Percentiles rank a stretch among this genome's conserved stretches.
Conservation (phyloP, 1,139 yeast species). For the Yamadazyma aaseri region DNA sequence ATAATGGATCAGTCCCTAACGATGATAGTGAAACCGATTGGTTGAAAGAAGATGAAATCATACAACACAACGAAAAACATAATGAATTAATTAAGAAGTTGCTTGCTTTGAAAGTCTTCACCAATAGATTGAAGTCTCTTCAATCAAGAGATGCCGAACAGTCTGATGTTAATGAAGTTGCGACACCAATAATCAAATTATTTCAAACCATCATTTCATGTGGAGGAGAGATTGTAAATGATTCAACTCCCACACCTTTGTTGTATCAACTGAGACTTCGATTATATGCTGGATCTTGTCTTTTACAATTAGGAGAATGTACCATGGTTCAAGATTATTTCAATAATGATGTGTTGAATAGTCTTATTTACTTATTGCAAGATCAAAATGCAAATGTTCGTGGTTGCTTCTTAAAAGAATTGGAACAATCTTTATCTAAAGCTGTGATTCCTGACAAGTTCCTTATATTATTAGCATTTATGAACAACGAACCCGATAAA, state of each 20-base stretch:
- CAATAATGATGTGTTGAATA: slow-evolving; percentile 49
- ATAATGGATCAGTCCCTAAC: slow-evolving; percentile 23
- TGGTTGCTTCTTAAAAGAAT: slow-evolving; percentile 43
- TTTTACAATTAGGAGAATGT: slow-evolving; percentile 63
- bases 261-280: slow-evolving; percentile 61
- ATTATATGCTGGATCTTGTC: slow-evolving; percentile 62
- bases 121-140: slow-evolving; percentile 58
- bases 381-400: slow-evolving; percentile 67
- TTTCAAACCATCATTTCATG: slow-evolving; percentile 66
- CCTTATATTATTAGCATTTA: slow-evolving; percentile 65
- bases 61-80: slow-evolving; percentile 19
- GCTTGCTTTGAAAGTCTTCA: slow-evolving; percentile 57
- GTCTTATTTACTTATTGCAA: slow-evolving; percentile 60
- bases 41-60: slow-evolving; percentile 49
- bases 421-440: slow-evolving; percentile 53
- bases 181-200: slow-evolving; percentile 67
- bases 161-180: slow-evolving; percentile 31
- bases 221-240: slow-evolving; percentile 76
- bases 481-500: slow-evolving; percentile 70
- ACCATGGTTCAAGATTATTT: slow-evolving; percentile 55
- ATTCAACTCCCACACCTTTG: slow-evolving; percentile 56
- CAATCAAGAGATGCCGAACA: slow-evolving; percentile 29
- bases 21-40: slow-evolving; percentile 33
- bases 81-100: slow-evolving; percentile 45
- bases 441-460: slow-evolving; percentile 63